Percentiles rank a stretch among this genome's conserved stretches.
Evolutionary conservation across 2,329 filamentous ascomycete genomes (phyloP).

Genomic region (Metarhizium rileyi): DNA sequence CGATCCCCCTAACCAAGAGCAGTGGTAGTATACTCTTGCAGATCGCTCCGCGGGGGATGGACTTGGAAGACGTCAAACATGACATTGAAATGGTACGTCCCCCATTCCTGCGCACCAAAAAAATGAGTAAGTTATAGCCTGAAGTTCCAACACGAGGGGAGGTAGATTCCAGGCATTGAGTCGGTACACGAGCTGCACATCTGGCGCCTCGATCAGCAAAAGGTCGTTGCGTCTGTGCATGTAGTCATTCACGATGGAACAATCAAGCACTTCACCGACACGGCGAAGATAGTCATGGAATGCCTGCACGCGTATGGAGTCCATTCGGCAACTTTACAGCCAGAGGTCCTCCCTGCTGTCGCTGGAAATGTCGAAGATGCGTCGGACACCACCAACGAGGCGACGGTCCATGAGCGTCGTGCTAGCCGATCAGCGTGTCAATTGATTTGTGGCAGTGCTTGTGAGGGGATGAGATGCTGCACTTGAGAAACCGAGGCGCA

Average conservation of each 20-base stretch:
- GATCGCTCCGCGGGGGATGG: conserved; percentile 50
- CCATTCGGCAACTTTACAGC: conserved; percentile 62
- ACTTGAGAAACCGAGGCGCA: conserved; percentile 2
- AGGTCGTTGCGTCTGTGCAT: conserved; percentile 60
- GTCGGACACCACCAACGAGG: conserved; percentile 6
- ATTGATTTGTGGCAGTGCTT: conserved; percentile 40
- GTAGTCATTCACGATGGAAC: conserved; percentile 50
- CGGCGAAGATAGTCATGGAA: conserved; percentile 52
- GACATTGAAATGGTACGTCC: conserved; percentile 52
- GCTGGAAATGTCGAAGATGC: conserved; percentile 5
- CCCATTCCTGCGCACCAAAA: neutral
- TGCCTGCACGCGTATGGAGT: conserved; percentile 67
- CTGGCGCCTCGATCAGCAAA: conserved; percentile 63
- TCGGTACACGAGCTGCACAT: conserved; percentile 65
- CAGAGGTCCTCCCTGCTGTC: conserved; percentile 33
- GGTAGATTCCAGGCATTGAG: conserved; percentile 52
- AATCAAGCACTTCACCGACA: conserved; percentile 47
- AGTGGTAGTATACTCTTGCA: conserved; percentile 59
- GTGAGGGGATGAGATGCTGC: conserved; percentile 44
- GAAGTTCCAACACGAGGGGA: neutral
- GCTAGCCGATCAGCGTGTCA: conserved; percentile 31
- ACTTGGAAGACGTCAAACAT: conserved; percentile 53
- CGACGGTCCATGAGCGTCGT: conserved; percentile 14
- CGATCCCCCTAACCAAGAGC: conserved; percentile 51
- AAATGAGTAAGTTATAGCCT: conserved; percentile 2